phyloP scores from a whole-genome alignment of 148 eudicot genomes.

The Cornus controversa region DNA sequence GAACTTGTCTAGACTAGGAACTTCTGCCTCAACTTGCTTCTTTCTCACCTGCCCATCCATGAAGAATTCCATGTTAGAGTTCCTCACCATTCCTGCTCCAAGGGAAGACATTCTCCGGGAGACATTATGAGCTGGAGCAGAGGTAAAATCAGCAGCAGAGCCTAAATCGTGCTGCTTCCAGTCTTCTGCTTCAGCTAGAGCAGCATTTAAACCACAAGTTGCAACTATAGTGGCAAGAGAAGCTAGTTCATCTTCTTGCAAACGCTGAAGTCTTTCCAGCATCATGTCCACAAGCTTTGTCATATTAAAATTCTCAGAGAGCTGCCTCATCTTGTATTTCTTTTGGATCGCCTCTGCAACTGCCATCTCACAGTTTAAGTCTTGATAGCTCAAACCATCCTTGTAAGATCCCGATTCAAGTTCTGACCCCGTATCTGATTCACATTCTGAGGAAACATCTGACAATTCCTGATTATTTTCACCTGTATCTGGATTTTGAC shows the following conservation, averaged over 20 bases:
- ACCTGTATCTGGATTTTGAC: slow-evolving; percentile 62
- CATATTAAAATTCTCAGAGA: slow-evolving; percentile 49
- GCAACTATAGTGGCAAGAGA: slow-evolving; percentile 93
- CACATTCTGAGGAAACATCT: slow-evolving; percentile 43
- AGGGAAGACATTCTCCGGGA: slow-evolving; percentile 29
- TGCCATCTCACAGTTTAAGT: slow-evolving; percentile 7
- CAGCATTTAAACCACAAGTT: slow-evolving; percentile 89
- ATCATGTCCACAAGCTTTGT: slow-evolving; percentile 63
- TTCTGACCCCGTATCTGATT: slow-evolving; percentile 55
- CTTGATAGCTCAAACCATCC: slow-evolving; percentile 27
- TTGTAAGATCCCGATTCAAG: slow-evolving; percentile 28
- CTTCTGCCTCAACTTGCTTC: slow-evolving; percentile 44
- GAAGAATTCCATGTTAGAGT: background rate
- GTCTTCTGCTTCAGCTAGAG: slow-evolving; percentile 53
- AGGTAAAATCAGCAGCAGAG: slow-evolving; percentile 10
- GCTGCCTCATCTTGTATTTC: slow-evolving; percentile 35
- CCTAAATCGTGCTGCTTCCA: slow-evolving; percentile 19
- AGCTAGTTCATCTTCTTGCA: slow-evolving; percentile 88
- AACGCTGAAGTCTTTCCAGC: slow-evolving; percentile 72
- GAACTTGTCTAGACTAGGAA: slow-evolving; percentile 80
- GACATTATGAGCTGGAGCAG: slow-evolving; percentile 1
- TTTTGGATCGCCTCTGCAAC: slow-evolving; percentile 20
- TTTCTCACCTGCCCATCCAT: slow-evolving; percentile 27
- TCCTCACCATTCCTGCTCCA: slow-evolving; percentile 19
- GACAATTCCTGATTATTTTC: slow-evolving; percentile 39